Evolutionary conservation across 139 green algal genomes (phyloP).

Genomic region (Ettlia oleoabundans): DNA sequence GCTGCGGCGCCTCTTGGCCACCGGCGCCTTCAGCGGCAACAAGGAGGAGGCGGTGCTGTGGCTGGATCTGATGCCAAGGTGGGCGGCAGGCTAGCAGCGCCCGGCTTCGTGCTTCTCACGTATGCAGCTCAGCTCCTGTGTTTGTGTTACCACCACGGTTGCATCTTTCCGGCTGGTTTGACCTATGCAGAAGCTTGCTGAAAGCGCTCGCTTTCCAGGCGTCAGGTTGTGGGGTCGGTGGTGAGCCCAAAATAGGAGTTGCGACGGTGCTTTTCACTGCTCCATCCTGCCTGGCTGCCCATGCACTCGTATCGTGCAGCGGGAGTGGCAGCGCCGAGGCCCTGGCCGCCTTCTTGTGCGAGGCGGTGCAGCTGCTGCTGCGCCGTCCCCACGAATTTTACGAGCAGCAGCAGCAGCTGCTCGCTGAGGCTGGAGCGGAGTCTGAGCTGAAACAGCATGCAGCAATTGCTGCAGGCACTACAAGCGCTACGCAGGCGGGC

Average conservation of each 20-base stretch:
- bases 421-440: neutral
- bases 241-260: too few species aligned
- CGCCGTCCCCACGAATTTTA: slow-evolving; percentile 51
- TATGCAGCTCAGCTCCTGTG: neutral
- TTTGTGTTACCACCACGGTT: too few species aligned
- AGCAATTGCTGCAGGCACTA: too few species aligned
- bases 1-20: slow-evolving; percentile 19
- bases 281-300: neutral
- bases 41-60: slow-evolving; percentile 50
- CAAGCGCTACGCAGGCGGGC: too few species aligned
- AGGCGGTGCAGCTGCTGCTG: slow-evolving; percentile 41
- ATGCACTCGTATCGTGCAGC: neutral
- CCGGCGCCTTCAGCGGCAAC: slow-evolving; percentile 34
- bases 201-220: too few species aligned
- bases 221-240: too few species aligned
- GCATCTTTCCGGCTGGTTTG: too few species aligned
- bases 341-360: slow-evolving; percentile 43
- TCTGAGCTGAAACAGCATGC: too few species aligned
- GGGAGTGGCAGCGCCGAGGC: slow-evolving; percentile 13
- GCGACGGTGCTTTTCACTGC: too few species aligned
- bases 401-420: slow-evolving; percentile 42
- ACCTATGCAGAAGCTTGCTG: too few species aligned
- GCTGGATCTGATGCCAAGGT: slow-evolving; percentile 45
- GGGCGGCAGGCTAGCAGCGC: neutral
- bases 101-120: neutral